Percentiles rank a stretch among this genome's conserved stretches.
phyloP scores from a whole-genome alignment of 371 early-diverging fungal species.

The Actinomucor elegans region DNA sequence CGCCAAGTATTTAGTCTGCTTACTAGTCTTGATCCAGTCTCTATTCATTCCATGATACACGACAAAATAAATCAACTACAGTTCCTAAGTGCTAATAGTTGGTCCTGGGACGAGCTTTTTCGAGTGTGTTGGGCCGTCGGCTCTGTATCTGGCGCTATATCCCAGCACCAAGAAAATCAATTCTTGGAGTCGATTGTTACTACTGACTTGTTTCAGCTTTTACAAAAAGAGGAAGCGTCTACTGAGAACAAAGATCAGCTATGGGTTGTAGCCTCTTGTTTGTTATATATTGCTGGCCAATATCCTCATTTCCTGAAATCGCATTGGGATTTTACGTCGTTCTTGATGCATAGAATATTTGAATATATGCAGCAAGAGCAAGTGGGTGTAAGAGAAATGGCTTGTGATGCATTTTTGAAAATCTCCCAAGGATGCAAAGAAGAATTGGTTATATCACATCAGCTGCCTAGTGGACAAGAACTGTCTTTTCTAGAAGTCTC shows the following conservation, averaged over 20 bases:
- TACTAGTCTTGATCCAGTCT: slow-evolving; percentile 80
- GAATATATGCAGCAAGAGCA: slow-evolving; percentile 97
- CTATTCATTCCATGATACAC: slow-evolving; percentile 67
- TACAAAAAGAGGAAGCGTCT: slow-evolving; percentile 64
- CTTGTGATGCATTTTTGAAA: slow-evolving; percentile 97
- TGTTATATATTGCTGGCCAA: slow-evolving; percentile 98
- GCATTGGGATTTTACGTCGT: slow-evolving; percentile 96
- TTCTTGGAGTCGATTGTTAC: slow-evolving; percentile 85
- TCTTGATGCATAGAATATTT: slow-evolving; percentile 95
- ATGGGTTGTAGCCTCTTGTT: slow-evolving; percentile 96
- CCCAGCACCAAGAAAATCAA: slow-evolving; percentile 85
- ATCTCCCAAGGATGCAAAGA: slow-evolving; percentile 88
- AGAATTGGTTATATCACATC: slow-evolving; percentile 77
- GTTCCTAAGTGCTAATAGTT: slow-evolving; percentile 14
- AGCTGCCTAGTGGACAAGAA: slow-evolving; percentile 59
- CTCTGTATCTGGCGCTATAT: slow-evolving; percentile 90
- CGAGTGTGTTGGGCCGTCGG: slow-evolving; percentile 98
- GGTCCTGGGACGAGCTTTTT: slow-evolving; percentile 92
- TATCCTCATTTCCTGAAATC: slow-evolving; percentile 96
- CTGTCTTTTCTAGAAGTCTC: slow-evolving; percentile 89
- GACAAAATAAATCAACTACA: slow-evolving; percentile 47
- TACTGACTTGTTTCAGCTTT: slow-evolving; percentile 87
- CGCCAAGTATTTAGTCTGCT: slow-evolving; percentile 92
- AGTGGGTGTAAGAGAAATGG: slow-evolving; percentile 98
- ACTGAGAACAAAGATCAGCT: slow-evolving; percentile 88